Evolutionary conservation across 352 stramenopile genomes (phyloP).

Genomic region (Nothophytophthora sp.): DNA sequence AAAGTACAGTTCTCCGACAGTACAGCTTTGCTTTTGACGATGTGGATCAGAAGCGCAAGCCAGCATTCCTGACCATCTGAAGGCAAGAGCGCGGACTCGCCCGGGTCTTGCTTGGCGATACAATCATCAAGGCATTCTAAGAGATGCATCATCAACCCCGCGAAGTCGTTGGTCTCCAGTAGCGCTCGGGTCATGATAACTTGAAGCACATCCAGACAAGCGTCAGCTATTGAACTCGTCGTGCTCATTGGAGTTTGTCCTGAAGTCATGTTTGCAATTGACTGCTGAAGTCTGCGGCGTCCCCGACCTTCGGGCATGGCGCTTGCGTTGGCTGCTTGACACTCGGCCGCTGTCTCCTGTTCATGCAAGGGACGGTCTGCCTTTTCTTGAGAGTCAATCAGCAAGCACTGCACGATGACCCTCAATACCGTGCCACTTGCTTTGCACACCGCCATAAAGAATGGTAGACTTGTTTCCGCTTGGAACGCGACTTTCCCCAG

Average conservation of each 20-base stretch:
- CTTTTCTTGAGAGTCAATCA: neutral
- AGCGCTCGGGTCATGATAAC: slow-evolving; percentile 41
- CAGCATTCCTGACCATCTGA: slow-evolving; percentile 55
- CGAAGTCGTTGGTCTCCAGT: slow-evolving; percentile 61
- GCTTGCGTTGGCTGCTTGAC: too few relatives aligned
- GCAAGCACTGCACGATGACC: slow-evolving; percentile 35
- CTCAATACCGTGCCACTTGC: slow-evolving; percentile 52
- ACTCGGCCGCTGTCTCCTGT: too few relatives aligned
- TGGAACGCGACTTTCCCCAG: slow-evolving; percentile 52
- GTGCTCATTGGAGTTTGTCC: neutral
- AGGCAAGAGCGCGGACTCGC: neutral
- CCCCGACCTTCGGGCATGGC: too few relatives aligned
- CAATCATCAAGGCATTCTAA: slow-evolving; percentile 55
- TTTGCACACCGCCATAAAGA: slow-evolving; percentile 55
- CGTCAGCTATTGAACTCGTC: slow-evolving; percentile 12
- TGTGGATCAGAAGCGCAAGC: slow-evolving; percentile 55
- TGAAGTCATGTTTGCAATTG: slow-evolving; percentile 18
- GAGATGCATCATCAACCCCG: slow-evolving; percentile 59
- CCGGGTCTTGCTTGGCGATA: slow-evolving; percentile 6
- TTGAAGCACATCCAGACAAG: slow-evolving; percentile 48
- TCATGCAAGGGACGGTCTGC: neutral
- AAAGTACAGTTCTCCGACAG: slow-evolving; percentile 48
- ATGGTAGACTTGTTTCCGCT: slow-evolving; percentile 42
- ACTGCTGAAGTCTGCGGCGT: slow-evolving; percentile 16
- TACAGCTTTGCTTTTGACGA: slow-evolving; percentile 47